These are phyloP conservation scores for Candida insectorum DNA, from an alignment of 805 yeast species.

Conservation along the genomic window DNA sequence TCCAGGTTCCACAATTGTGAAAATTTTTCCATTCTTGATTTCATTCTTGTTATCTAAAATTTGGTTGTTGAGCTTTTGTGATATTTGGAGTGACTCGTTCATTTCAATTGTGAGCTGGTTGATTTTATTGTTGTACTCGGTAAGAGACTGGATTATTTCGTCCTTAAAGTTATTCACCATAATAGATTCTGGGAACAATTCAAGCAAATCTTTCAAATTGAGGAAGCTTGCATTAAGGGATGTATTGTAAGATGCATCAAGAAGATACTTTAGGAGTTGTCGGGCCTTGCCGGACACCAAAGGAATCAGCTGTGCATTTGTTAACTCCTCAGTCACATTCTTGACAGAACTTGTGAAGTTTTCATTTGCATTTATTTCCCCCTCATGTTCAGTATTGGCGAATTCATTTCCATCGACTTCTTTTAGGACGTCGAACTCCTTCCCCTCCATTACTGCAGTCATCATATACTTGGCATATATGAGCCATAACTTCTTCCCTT, in stretches of 20 bases:
- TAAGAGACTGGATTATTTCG: conserved; percentile 77
- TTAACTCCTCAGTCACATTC: conserved; percentile 1
- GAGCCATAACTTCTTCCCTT: conserved; percentile 73
- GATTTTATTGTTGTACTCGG: conserved; percentile 65
- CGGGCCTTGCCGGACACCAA: conserved; percentile 8
- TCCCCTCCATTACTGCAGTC: conserved; percentile 23
- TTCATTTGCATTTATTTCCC: neutral
- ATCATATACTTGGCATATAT: conserved; percentile 55
- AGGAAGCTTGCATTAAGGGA: conserved; percentile 31
- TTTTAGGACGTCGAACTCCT: conserved; percentile 14
- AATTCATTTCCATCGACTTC: conserved; percentile 10
- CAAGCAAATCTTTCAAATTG: conserved; percentile 76
- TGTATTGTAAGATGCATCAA: conserved; percentile 24
- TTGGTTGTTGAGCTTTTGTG: conserved; percentile 55
- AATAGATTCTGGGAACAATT: conserved; percentile 79
- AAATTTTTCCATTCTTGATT: conserved; percentile 38
- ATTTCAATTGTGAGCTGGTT: conserved; percentile 68
- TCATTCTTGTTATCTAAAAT: conserved; percentile 43
- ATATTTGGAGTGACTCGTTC: conserved; percentile 64
- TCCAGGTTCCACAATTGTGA: conserved; percentile 74
- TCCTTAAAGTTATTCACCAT: conserved; percentile 80
- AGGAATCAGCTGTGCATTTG: neutral
- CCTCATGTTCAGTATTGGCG: conserved; percentile 1
- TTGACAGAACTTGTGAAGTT: conserved; percentile 2
- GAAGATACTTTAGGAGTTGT: conserved; percentile 30